phyloP scores from a whole-genome alignment of 2,329 filamentous ascomycete genomes.

The Colletotrichum aenigma region DNA sequence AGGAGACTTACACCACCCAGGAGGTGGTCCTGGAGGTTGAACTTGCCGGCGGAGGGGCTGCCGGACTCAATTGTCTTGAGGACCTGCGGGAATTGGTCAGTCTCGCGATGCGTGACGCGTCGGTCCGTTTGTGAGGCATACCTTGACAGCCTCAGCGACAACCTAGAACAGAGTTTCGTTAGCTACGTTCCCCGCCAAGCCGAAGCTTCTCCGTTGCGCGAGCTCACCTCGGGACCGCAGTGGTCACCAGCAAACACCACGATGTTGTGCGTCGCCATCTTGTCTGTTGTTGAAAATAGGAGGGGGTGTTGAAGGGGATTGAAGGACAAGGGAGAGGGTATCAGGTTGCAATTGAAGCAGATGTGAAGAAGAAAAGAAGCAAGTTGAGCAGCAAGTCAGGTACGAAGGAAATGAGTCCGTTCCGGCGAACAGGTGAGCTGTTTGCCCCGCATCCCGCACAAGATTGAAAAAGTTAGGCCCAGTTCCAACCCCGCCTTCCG shows the following conservation, averaged over 20 bases:
- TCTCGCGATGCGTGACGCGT: background rate
- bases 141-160: conserved; percentile 84
- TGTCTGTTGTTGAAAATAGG: conserved; percentile 23
- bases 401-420: background rate
- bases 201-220: background rate
- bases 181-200: conserved; percentile 4
- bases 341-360: background rate
- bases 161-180: conserved; percentile 52
- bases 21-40: conserved; percentile 89
- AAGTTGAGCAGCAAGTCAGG: background rate
- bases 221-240: conserved; percentile 77
- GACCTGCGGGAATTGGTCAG: conserved; percentile 55
- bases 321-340: background rate
- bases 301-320: background rate
- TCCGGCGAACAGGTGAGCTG: background rate
- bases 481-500: conserved; percentile 39
- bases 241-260: conserved; percentile 86
- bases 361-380: background rate
- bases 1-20: conserved; percentile 80
- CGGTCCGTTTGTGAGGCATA: conserved; percentile 38
- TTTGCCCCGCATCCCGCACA: conserved; percentile 21
- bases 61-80: conserved; percentile 78
- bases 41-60: conserved; percentile 72
- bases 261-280: conserved; percentile 76
- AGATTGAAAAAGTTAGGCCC: conserved; percentile 24